Percentiles rank a stretch among this genome's conserved stretches.
Conservation (phyloP, 352 stramenopile species). For the Pythium aphanidermatum region DNA sequence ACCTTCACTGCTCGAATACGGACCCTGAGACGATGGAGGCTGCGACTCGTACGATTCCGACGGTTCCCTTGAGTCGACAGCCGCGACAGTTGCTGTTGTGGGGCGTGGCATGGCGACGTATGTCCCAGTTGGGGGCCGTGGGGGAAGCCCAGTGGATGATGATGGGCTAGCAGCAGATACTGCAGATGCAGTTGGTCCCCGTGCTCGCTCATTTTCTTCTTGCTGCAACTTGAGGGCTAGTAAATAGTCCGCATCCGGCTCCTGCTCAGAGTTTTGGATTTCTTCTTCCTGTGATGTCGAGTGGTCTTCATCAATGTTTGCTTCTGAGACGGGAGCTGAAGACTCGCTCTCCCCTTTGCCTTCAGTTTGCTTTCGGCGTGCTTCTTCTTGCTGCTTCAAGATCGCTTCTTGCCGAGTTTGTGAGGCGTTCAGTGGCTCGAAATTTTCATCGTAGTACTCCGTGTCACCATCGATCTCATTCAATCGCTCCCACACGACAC, state of each 20-base stretch:
- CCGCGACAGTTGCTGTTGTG: not conserved
- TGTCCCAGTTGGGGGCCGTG: not conserved
- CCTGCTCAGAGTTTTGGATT: constrained; percentile 13
- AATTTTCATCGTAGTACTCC: constrained; percentile 68
- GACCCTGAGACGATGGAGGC: constrained; percentile 12
- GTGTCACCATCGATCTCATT: constrained; percentile 87
- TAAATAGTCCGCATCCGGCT: constrained; percentile 70
- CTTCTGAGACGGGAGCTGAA: constrained; percentile 8
- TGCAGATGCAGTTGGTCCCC: constrained; percentile 4
- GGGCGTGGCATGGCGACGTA: not conserved
- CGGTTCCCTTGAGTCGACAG: constrained; percentile 2
- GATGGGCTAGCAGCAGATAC: too few relatives aligned
- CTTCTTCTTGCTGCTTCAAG: constrained; percentile 49
- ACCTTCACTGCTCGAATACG: constrained; percentile 23
- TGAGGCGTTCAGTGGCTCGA: constrained; percentile 52
- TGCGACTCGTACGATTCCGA: constrained; percentile 15
- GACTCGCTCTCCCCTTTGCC: not conserved
- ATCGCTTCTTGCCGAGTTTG: constrained; percentile 69
- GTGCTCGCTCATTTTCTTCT: constrained; percentile 52
- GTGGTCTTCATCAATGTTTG: constrained; percentile 10
- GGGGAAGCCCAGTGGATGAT: too few relatives aligned
- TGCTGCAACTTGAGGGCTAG: constrained; percentile 68
- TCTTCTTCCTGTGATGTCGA: constrained; percentile 13
- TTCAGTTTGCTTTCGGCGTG: constrained; percentile 20
- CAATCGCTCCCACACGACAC: constrained; percentile 94